Evolutionary conservation across 345 rosid species (phyloP).

Genomic region (Litchi chinensis): DNA sequence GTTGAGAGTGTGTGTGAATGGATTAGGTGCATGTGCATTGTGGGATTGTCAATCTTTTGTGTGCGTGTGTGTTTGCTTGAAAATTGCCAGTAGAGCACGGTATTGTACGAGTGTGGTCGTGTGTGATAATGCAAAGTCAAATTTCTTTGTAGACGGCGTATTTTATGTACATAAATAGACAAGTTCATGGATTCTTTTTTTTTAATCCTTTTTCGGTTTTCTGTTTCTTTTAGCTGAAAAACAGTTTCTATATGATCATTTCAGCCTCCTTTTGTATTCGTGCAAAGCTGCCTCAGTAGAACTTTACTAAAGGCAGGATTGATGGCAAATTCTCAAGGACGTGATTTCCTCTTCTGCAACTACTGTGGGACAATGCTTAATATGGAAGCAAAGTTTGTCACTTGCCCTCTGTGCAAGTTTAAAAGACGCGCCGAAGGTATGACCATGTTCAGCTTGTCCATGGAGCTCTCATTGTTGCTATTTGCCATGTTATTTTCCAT

Average conservation of each 20-base stretch:
- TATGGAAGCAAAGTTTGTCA: constrained; percentile 26
- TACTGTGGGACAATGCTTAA: constrained; percentile 55
- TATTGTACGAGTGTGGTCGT: not conserved
- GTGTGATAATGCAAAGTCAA: not conserved
- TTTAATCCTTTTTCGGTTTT: not conserved
- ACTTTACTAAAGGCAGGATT: not conserved
- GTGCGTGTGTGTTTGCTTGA: not conserved
- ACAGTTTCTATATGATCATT: not conserved
- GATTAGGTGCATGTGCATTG: not conserved
- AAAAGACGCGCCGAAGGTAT: constrained; percentile 42
- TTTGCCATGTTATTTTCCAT: not conserved
- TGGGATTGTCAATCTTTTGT: not conserved
- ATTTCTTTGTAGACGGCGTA: not conserved
- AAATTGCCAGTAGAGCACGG: not conserved
- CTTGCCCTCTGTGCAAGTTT: constrained; percentile 47
- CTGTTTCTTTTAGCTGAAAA: not conserved
- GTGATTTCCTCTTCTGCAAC: constrained; percentile 55
- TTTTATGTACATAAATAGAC: not conserved
- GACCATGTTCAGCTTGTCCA: too few relatives aligned
- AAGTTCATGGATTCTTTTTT: not conserved
- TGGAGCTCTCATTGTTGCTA: not conserved
- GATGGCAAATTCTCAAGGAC: constrained; percentile 39
- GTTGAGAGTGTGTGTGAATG: not conserved
- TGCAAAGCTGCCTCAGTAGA: not conserved
- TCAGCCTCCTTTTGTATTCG: not conserved